Percentiles rank a stretch among this genome's conserved stretches.
phyloP scores from a whole-genome alignment of 257 asterid species.

The Ballota nigra region DNA sequence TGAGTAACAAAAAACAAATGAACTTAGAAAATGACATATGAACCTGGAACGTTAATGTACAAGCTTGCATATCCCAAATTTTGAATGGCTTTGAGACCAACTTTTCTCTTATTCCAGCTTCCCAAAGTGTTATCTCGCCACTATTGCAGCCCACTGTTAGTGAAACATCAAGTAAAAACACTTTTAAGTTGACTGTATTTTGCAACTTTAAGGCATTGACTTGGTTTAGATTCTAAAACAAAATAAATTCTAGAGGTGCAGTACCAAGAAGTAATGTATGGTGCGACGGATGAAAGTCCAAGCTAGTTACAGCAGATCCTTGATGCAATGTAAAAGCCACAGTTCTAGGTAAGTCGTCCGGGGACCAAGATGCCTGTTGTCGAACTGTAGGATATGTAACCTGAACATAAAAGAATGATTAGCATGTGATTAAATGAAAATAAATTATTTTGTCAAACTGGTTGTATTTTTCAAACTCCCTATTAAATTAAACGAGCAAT shows the following conservation, averaged over 20 bases:
- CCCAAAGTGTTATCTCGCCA: slow-evolving; percentile 94
- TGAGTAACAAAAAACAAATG: neutral
- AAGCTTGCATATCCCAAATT: slow-evolving; percentile 77
- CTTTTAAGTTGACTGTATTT: slow-evolving; percentile 1
- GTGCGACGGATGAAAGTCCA: slow-evolving; percentile 95
- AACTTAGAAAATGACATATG: slow-evolving; percentile 5
- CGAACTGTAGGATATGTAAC: slow-evolving; percentile 90
- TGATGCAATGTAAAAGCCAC: slow-evolving; percentile 89
- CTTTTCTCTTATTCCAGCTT: slow-evolving; percentile 81
- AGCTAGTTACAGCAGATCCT: slow-evolving; percentile 78
- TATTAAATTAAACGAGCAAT: slow-evolving; percentile 10
- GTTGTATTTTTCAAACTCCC: neutral
- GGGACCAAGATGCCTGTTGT: slow-evolving; percentile 79
- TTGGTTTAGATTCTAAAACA: slow-evolving; percentile 3
- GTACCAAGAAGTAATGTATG: slow-evolving; percentile 85
- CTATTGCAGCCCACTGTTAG: slow-evolving; percentile 78
- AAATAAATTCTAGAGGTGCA: slow-evolving; percentile 8
- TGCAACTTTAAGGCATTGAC: neutral
- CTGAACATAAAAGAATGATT: slow-evolving; percentile 40
- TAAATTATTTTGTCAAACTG: neutral
- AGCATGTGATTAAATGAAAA: slow-evolving; percentile 15
- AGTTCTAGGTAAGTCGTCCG: slow-evolving; percentile 88
- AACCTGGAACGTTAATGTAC: slow-evolving; percentile 82
- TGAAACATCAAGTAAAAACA: slow-evolving; percentile 8
- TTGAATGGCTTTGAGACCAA: slow-evolving; percentile 78